Base-by-base conservation (phyloP, 108 stramenopile species). In the Schizochytrium sp. region DNA sequence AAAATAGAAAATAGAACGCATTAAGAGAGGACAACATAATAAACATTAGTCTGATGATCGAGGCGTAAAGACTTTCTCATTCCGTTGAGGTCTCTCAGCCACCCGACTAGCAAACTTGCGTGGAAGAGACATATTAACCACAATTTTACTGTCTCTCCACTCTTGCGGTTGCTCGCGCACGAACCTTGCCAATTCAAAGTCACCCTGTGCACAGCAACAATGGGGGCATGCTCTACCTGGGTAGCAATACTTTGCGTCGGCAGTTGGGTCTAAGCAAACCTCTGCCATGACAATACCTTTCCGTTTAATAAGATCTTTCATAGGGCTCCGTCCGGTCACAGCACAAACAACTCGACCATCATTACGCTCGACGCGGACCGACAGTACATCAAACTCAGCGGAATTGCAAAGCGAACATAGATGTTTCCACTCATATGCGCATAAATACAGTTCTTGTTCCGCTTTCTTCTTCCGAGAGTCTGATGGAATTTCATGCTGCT, bases 201-300 rank as follows among this genome's bases (percentile, higher is more conserved):
- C 76, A 38, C 76, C 76, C 28, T 83, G 76, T 10, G 76, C 76
- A 42, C 76, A 83, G 53, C 53, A 55, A 3, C 76, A 83, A 5
- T 28, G 76, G 17, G 76, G 76, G 47, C 76, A 83, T 17, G 76
- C 76, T 47, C 76, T 47, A 10, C 76, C 76, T 10, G 55, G 5
- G n/a, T 55, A 83, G 42, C 64, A 69, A 7, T 44, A 44, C 28
- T 49, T 55, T 53, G 13, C 28, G 49, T 55, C 76, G 8, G 47
- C 76, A 55, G 10, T 5, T 42, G 76, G 76, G 47, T 55, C 53
- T 8, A 83, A n/a, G 50, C 50, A 83, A 13, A 83, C 76, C 28
- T 83, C 45, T 46, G 50, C 76, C 76, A 83, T 47, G 10, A n/a
- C 50, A 10, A 83, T 13, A 38, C 76, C 76, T 10, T 49, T 5